These are phyloP conservation scores for Sporisorium scitamineum DNA, from an alignment of 1,284 basidiomycete species.

Conservation along the genomic window DNA sequence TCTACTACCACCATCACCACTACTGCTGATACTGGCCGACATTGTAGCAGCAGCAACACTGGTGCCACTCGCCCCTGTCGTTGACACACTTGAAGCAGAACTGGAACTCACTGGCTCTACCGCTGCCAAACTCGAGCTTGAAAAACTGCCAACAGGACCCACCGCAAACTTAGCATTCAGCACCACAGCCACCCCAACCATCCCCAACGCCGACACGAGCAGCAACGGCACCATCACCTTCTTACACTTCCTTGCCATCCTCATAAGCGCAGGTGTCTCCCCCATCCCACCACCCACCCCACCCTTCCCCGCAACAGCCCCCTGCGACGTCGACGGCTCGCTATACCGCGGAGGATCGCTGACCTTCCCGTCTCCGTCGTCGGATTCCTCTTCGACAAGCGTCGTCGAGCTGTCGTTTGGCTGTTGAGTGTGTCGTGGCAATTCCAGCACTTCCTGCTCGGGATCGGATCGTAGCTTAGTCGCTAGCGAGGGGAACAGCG, in stretches of 20 bases:
- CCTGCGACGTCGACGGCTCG: not conserved
- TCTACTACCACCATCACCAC: not conserved
- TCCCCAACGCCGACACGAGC: conserved; percentile 10
- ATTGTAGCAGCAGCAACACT: not conserved
- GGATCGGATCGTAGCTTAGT: not conserved
- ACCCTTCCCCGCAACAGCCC: not conserved
- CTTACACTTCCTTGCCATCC: conserved; percentile 19
- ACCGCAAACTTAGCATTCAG: conserved; percentile 28
- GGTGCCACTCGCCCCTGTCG: not conserved
- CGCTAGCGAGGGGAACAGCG: conserved; percentile 14
- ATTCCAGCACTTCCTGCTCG: not conserved
- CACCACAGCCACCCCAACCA: conserved; percentile 27
- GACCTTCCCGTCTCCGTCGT: not conserved
- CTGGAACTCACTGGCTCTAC: not conserved
- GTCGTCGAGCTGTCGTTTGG: conserved; percentile 16
- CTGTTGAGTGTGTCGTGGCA: conserved; percentile 1
- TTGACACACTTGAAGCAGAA: not conserved
- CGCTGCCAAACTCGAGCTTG: not conserved
- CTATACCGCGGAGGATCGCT: conserved; percentile 17
- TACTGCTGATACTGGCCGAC: not conserved
- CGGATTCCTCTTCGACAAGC: conserved; percentile 6
- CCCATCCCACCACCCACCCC: not conserved
- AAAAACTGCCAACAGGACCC: conserved; percentile 6
- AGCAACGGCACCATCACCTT: conserved; percentile 17
- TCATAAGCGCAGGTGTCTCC: conserved; percentile 1